Evolutionary conservation across 2,329 filamentous ascomycete species (phyloP), one percentile per base, ranked within the genome.

Genomic region (Colletotrichum chlorophyti): DNA sequence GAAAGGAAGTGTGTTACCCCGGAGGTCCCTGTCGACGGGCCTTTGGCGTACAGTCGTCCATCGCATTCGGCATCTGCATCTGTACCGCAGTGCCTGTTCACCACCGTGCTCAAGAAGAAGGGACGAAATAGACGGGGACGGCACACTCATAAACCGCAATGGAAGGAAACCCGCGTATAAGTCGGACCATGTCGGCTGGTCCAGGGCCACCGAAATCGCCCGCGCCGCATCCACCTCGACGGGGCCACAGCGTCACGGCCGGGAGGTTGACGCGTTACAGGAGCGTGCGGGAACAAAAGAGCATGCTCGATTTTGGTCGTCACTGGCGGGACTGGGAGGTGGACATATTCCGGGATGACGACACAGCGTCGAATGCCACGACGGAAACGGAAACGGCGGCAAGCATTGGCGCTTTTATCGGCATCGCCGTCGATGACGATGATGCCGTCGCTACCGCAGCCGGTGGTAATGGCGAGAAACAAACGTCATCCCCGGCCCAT

Each of bases 321-420:
- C 38, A 60, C 45, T 60, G 57, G 57, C 38, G 51, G 52, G 57
- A 60, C 32, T 60, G 57, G 57, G 57, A 60, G 12, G 57, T 60
- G 52, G 51, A 60, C 14, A 60, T 60, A 23, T 60, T 60, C 19
- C 57, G 31, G 26, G 57, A 60, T 15, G 57, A 60, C 14, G 57
- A 60, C n/a, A 37, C 52, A 14, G 52, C 32, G 45, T 60, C 57
- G 43, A 60, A 55, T 50, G 57, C 57, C 38, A 60, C 57, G 57
- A 57, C 57, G 51, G 57, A 60, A 45, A 60, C 57, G 21, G 57
- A 52, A 14, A 57, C 57, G 21, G 57, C 52, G 45, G 57, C 57
- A 45, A 57, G 57, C 52, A 50, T 60, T 50, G 52, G 57, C 51
- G 21, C 34, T 17, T 41, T 43, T 21, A 57, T 60, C 21, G 57